A percentile compares a stretch with the other conserved stretches of the same genome.
These are phyloP conservation scores for Coccomyxa sp. DNA, from an alignment of 139 green algal species.

Conservation along the genomic window DNA sequence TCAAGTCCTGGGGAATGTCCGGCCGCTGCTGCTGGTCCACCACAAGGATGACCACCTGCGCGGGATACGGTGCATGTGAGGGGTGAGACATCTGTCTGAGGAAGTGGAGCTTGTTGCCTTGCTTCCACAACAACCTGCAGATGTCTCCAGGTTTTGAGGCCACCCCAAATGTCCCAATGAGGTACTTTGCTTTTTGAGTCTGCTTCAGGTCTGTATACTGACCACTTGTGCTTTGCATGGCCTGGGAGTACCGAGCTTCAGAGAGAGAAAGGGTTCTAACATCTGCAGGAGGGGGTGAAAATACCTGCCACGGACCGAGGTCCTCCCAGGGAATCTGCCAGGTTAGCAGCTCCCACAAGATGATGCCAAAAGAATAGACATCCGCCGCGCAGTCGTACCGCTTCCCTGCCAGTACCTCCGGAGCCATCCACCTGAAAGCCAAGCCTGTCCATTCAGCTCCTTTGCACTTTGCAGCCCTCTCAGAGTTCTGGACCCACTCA, in stretches of 20 bases:
- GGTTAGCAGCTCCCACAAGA: conserved; percentile 41
- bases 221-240: not conserved
- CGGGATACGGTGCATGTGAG: too few relatives aligned
- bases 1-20: not conserved
- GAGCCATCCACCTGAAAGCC: conserved; percentile 49
- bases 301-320: conserved; percentile 22
- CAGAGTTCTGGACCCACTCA: too few relatives aligned
- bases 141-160: too few relatives aligned
- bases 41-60: conserved; percentile 24
- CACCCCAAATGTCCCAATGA: too few relatives aligned
- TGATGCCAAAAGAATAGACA: conserved; percentile 41
- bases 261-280: too few relatives aligned
- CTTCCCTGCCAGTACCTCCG: conserved; percentile 47
- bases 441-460: conserved; percentile 3
- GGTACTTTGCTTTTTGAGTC: not conserved
- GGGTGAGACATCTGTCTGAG: too few relatives aligned
- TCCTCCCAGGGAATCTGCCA: conserved; percentile 43
- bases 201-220: not conserved
- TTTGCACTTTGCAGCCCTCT: not conserved
- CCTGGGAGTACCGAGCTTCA: not conserved
- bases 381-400: conserved; percentile 33
- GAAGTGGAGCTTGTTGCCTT: too few relatives aligned
- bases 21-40: conserved; percentile 13
- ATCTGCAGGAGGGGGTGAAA: too few relatives aligned
- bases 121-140: too few relatives aligned